A percentile compares a stretch with the other conserved stretches of the same genome.
These are phyloP conservation scores for Auriculariales sp. DNA, from an alignment of 768 basidiomycete species.

Conservation along the genomic window DNA sequence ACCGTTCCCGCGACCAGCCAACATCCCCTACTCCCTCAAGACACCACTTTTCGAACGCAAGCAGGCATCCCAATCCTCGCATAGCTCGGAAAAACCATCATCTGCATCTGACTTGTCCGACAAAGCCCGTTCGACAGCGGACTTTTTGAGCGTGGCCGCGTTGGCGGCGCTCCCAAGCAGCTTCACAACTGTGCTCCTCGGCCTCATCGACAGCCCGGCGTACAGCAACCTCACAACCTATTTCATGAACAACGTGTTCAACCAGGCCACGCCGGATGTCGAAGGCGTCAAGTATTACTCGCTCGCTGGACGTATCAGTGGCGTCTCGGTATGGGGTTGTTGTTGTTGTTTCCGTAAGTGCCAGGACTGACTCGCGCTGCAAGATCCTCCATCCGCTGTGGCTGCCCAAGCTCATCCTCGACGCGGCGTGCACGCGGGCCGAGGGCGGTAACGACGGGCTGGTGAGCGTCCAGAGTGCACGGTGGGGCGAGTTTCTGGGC, in stretches of 20 bases:
- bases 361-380: not conserved
- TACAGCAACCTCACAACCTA: constrained; percentile 85
- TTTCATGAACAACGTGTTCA: constrained; percentile 70
- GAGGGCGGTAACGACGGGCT: constrained; percentile 82
- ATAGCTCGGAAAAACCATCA: constrained; percentile 15
- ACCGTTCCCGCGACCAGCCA: constrained; percentile 9
- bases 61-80: no score
- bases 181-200: constrained; percentile 76
- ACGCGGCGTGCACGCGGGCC: constrained; percentile 56
- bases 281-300: constrained; percentile 75
- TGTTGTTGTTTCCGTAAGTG: no score
- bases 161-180: constrained; percentile 61
- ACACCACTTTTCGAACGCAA: not conserved
- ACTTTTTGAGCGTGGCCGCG: constrained; percentile 19
- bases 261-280: constrained; percentile 60
- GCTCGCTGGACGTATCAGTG: constrained; percentile 61
- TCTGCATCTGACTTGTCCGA: constrained; percentile 19
- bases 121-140: not conserved
- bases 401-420: constrained; percentile 89
- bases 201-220: constrained; percentile 87
- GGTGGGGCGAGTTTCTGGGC: constrained; percentile 94
- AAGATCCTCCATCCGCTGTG: constrained; percentile 86
- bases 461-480: constrained; percentile 81
- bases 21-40: constrained; percentile 6
- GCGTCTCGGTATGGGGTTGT: constrained; percentile 19